A percentile compares a stretch with the other conserved stretches of the same genome.
phyloP scores from a whole-genome alignment of 2,329 filamentous ascomycete species.

The Talaromyces piceae region DNA sequence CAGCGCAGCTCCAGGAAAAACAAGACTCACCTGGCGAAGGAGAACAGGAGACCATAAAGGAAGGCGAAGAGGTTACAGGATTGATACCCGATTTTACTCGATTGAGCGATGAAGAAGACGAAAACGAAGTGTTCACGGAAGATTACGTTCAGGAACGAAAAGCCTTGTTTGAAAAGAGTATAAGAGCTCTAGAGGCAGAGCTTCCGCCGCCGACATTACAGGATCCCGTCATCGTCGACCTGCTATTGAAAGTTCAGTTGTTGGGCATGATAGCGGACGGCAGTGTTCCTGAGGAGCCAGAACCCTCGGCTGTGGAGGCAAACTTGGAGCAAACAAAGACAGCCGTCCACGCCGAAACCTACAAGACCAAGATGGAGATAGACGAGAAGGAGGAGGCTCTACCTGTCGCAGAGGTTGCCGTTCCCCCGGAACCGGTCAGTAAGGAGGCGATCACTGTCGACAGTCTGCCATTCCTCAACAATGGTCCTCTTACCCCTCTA shows the following conservation, averaged over 20 bases:
- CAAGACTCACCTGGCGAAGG: neutral
- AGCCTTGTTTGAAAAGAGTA: constrained; percentile 38
- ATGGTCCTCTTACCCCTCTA: constrained; percentile 36
- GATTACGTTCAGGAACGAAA: constrained; percentile 42
- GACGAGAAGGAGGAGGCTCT: constrained; percentile 13
- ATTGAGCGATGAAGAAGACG: constrained; percentile 39
- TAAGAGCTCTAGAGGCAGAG: constrained; percentile 35
- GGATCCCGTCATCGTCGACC: constrained; percentile 33
- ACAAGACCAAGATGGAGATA: constrained; percentile 17
- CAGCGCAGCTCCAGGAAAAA: constrained; percentile 7
- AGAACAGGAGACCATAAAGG: neutral
- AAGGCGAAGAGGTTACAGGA: neutral
- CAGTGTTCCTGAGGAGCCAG: constrained; percentile 20
- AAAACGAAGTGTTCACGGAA: constrained; percentile 40
- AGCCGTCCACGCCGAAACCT: constrained; percentile 6
- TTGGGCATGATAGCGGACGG: constrained; percentile 37
- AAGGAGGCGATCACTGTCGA: constrained; percentile 31
- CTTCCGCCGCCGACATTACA: constrained; percentile 36
- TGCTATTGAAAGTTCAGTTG: constrained; percentile 38
- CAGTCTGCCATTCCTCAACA: constrained; percentile 39
- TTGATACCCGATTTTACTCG: constrained; percentile 28
- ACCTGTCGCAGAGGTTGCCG: constrained; percentile 7
- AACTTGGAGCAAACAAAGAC: constrained; percentile 13
- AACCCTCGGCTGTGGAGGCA: constrained; percentile 17
- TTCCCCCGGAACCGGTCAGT: constrained; percentile 11